phyloP scores from a whole-genome alignment of 2,329 filamentous ascomycete genomes.

The Fusarium anguioides region DNA sequence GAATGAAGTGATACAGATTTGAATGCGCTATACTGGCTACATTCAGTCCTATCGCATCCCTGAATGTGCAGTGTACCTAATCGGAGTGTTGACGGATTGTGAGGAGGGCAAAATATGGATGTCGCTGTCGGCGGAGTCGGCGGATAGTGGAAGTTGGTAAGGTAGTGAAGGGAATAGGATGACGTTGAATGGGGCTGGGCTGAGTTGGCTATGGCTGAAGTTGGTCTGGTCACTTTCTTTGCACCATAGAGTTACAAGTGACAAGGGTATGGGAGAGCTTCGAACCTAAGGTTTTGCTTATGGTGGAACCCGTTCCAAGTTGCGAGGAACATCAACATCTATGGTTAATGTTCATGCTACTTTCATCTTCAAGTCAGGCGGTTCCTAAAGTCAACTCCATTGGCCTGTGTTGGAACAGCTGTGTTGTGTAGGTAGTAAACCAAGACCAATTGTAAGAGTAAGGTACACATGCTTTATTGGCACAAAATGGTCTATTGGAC shows the following conservation, averaged over 20 bases:
- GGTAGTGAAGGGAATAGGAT: conserved; percentile 36
- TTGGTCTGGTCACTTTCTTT: conserved; percentile 13
- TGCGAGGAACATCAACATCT: neutral
- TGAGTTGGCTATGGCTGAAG: conserved; percentile 6
- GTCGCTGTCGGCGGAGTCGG: conserved; percentile 34
- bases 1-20: conserved; percentile 19
- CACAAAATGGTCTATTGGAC: neutral
- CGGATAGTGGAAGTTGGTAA: conserved; percentile 15
- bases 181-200: conserved; percentile 41
- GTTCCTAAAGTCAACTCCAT: neutral
- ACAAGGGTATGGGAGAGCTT: conserved; percentile 5
- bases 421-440: neutral
- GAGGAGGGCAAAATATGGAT: conserved; percentile 5
- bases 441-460: neutral
- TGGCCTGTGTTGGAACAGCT: neutral
- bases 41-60: conserved; percentile 40
- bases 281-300: conserved; percentile 6
- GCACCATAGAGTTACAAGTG: neutral
- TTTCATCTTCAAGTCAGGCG: neutral
- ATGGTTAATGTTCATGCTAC: conserved; percentile 3
- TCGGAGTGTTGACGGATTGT: neutral
- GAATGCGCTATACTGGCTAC: conserved; percentile 17
- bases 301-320: conserved; percentile 9
- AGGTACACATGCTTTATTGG: neutral
- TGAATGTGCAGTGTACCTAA: neutral